Conservation (phyloP, 768 basidiomycete species). For the Tulasnella sp. region DNA sequence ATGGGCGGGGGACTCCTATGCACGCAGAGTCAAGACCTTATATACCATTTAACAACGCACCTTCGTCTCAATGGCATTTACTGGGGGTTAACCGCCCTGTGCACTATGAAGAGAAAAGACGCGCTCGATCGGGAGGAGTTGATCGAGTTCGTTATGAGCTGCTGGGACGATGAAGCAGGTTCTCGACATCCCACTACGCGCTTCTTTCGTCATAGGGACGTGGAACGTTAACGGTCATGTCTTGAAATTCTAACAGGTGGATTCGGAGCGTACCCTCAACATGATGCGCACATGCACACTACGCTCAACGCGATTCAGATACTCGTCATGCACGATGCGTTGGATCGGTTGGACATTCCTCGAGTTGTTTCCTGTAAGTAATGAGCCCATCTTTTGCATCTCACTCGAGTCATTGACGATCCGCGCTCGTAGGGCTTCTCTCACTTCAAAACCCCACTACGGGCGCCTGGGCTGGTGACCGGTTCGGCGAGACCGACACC, state of each 20-base stretch:
- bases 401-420: not conserved
- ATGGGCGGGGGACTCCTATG: not conserved
- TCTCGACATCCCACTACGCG: slow-evolving; percentile 24
- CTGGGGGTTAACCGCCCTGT: slow-evolving; percentile 89
- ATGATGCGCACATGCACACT: slow-evolving; percentile 81
- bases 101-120: slow-evolving; percentile 64
- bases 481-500: slow-evolving; percentile 87
- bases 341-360: slow-evolving; percentile 55
- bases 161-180: slow-evolving; percentile 92
- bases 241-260: slow-evolving; percentile 47
- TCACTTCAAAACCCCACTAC: slow-evolving; percentile 70
- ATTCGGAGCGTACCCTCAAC: slow-evolving; percentile 86
- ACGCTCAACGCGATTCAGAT: slow-evolving; percentile 93
- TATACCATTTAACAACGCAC: slow-evolving; percentile 86
- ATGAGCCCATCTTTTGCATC: not conserved
- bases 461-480: slow-evolving; percentile 84
- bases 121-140: slow-evolving; percentile 77
- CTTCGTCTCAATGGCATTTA: slow-evolving; percentile 93
- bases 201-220: no score
- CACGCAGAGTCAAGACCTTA: slow-evolving; percentile 75
- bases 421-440: slow-evolving; percentile 55
- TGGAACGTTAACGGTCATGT: not conserved
- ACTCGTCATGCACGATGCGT: slow-evolving; percentile 71
- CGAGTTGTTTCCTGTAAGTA: slow-evolving; percentile 17
- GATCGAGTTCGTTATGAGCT: slow-evolving; percentile 84